A percentile compares a stretch with the other conserved stretches of the same genome.
Evolutionary conservation across 2,329 filamentous ascomycete genomes (phyloP).

Genomic region (Microcyclospora pomicola): DNA sequence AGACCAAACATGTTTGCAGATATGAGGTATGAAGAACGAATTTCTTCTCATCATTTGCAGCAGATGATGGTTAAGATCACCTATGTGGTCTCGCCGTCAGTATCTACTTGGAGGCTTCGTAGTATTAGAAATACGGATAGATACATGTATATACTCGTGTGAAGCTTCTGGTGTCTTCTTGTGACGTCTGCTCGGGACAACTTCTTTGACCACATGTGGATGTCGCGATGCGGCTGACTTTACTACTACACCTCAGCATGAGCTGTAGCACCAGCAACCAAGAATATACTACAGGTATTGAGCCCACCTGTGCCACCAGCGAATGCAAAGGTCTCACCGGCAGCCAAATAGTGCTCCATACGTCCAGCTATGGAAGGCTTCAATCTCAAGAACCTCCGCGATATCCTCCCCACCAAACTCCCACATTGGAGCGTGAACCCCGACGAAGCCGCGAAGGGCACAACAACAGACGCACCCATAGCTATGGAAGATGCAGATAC

Average conservation of each 20-base stretch:
- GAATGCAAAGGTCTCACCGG: neutral
- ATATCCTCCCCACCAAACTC: conserved; percentile 18
- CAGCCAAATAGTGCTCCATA: too few species aligned
- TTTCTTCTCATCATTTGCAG: neutral
- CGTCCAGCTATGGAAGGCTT: conserved; percentile 14
- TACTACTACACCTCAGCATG: too few species aligned
- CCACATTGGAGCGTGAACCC: conserved; percentile 15
- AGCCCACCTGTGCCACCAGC: neutral
- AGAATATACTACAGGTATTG: neutral
- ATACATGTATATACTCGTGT: neutral
- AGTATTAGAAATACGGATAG: neutral
- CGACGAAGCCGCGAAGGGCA: conserved; percentile 1
- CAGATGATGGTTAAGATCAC: neutral
- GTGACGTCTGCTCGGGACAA: too few species aligned
- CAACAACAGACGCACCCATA: neutral
- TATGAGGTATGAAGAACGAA: too few species aligned
- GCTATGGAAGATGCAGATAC: neutral
- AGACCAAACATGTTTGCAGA: conserved; percentile 42
- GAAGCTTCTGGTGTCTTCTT: neutral
- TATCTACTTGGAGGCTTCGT: neutral
- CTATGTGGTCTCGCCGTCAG: neutral
- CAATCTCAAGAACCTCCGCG: conserved; percentile 19
- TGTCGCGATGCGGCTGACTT: too few species aligned
- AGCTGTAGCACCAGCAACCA: too few species aligned
- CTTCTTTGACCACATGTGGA: too few species aligned